phyloP scores from a whole-genome alignment of 1,284 basidiomycete genomes.

The Apiotrichum mycotoxinovorans region DNA sequence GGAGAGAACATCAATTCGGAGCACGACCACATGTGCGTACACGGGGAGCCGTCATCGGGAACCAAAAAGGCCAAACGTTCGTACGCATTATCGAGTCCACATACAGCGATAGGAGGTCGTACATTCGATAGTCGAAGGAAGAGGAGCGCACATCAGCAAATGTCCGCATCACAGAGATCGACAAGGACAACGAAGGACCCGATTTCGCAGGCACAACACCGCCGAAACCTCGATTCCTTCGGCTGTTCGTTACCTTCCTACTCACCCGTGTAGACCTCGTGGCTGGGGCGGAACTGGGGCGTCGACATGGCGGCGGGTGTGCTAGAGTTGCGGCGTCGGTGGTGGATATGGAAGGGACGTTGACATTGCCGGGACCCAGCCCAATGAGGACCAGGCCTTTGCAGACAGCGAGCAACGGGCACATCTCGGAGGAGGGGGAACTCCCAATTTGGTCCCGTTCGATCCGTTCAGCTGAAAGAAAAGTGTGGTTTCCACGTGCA shows the following conservation, averaged over 20 bases:
- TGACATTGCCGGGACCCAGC: neutral
- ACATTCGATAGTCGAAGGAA: too few relatives aligned
- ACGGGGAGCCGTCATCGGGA: too few relatives aligned
- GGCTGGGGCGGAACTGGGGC: slow-evolving; percentile 1
- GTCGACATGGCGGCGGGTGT: neutral
- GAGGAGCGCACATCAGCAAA: too few relatives aligned
- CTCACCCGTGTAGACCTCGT: slow-evolving; percentile 1
- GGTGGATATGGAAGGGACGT: neutral
- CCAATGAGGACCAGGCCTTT: neutral
- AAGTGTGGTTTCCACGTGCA: too few relatives aligned
- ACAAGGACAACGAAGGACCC: neutral
- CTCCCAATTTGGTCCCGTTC: too few relatives aligned
- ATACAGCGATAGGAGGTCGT: too few relatives aligned
- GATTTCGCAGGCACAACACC: neutral
- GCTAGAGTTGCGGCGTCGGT: neutral
- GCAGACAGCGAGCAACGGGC: neutral
- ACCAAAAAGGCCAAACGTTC: too few relatives aligned
- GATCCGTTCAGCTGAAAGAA: too few relatives aligned
- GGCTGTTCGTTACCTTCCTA: neutral
- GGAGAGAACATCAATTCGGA: neutral
- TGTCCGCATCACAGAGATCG: neutral
- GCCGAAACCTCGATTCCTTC: neutral
- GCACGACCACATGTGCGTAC: too few relatives aligned
- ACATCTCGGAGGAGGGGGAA: too few relatives aligned
- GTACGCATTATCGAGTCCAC: too few relatives aligned